Conservation (phyloP, 495 filamentous ascomycete genomes). For the Platismatia glauca region DNA sequence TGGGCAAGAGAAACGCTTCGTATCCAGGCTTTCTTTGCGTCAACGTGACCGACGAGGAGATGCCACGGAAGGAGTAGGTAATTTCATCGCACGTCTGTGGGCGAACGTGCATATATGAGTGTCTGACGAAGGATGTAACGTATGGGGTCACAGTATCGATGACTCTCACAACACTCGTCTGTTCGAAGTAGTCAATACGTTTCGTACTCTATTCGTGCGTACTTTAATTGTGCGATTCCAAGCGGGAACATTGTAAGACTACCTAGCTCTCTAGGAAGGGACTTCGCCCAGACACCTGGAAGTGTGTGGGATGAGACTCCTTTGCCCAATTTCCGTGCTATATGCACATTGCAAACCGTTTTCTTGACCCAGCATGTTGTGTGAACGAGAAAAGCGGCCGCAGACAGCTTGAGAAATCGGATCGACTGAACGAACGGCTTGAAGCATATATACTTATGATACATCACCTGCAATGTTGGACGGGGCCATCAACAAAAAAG, state of each 20-base stretch:
- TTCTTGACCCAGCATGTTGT: neutral
- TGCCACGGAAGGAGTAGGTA: slow-evolving; percentile 1
- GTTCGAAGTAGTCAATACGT: too few species aligned
- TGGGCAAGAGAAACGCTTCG: neutral
- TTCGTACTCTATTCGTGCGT: too few species aligned
- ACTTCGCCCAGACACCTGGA: neutral
- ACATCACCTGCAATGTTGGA: neutral
- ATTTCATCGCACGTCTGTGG: neutral
- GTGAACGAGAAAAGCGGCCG: neutral
- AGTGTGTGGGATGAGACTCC: neutral
- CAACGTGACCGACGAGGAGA: neutral
- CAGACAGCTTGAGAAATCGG: neutral
- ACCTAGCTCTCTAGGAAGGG: neutral
- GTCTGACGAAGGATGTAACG: neutral
- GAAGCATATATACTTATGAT: neutral
- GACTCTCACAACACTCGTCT: neutral
- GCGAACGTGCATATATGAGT: too few species aligned
- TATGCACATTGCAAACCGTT: neutral
- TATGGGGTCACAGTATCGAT: neutral
- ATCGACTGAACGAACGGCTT: neutral
- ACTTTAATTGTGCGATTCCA: neutral
- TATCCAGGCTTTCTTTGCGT: neutral
- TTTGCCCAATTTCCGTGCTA: neutral
- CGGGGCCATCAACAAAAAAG: neutral
- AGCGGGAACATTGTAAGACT: neutral